Base-by-base conservation (phyloP, 2,329 filamentous ascomycete genomes). In the Xylaria sp. region DNA sequence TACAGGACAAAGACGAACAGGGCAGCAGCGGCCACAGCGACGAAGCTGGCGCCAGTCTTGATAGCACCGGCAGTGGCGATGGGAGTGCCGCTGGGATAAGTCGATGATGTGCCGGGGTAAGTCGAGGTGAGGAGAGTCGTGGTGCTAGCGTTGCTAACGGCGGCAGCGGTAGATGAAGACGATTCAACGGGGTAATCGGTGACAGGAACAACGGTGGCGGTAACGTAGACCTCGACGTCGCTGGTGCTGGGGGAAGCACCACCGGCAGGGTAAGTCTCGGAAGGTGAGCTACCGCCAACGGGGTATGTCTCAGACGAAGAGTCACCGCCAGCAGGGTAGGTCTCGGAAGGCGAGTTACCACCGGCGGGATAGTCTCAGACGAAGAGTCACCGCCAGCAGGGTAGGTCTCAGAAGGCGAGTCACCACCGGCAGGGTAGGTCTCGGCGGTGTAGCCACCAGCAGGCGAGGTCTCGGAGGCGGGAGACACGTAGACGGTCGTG, bases 131-230 rank as follows among this genome's bases (percentile, higher is more conserved):
- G 50, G 51, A 71, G 33, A 1, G 70, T 73, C 9, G 67, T 71
- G 50, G 37, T 33, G 40, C 56, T 51, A 7, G 63, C 56, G 66
- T 67, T 61, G 25, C 54, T 66, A 45, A 57, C 58, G n/a, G 49
- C 60, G 3, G 65, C 63, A 40, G 56, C 59, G 45, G 56, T 70
- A 40, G 65, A n/a, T n/a, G n/a, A n/a, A n/a, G n/a, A n/a, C n/a
- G n/a, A 55, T 21, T 57, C 46, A 2, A 64, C 42, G 42, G 71
- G 69, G 15, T 57, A 59, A 57, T 38, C 60, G 19, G 68, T 67
- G 47, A 68, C 52, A 21, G 71, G 71, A 5, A 70, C 61, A 4
- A 70, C 67, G 11, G 66, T 69, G 9, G 68, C 70, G 9, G 71
- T 72, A 31, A 69, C 57, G 54, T 59, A 57, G n/a, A 69, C 68